These are phyloP conservation scores for Colletotrichum sp. DNA, from an alignment of 2,329 filamentous ascomycete genomes.

Conservation along the genomic window DNA sequence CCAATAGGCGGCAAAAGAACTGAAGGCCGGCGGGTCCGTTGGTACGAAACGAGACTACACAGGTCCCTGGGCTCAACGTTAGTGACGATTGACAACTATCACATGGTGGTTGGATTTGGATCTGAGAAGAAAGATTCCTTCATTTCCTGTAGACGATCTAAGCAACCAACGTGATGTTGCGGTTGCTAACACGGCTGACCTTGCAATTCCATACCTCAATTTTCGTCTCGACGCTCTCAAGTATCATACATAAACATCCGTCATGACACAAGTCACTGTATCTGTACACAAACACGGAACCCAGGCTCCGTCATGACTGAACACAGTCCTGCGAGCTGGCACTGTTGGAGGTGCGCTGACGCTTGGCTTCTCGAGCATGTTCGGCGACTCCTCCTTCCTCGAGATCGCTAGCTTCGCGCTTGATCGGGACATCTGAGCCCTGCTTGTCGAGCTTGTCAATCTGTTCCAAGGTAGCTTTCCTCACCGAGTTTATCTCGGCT, in stretches of 20 bases:
- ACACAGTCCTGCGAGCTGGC: not conserved
- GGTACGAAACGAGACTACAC: too few species aligned
- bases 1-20: rapidly evolving
- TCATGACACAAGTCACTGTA: not conserved
- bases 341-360: not conserved
- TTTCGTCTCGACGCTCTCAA: not conserved
- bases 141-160: not conserved
- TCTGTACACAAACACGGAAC: not conserved
- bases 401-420: not conserved
- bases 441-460: not conserved
- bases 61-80: not conserved
- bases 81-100: rapidly evolving
- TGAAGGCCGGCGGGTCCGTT: not conserved
- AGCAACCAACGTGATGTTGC: not conserved
- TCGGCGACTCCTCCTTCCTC: not conserved
- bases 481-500: not conserved
- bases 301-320: not conserved
- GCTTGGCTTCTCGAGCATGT: not conserved
- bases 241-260: not conserved
- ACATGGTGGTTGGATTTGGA: not conserved
- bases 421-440: not conserved
- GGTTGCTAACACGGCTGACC: not conserved
- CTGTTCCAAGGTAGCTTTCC: not conserved
- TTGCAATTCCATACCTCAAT: not conserved
- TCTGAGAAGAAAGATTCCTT: not conserved